Evolutionary conservation across 306 rosid species (phyloP), one percentile per base, ranked within the genome.

Genomic region (Rubus idaeus): DNA sequence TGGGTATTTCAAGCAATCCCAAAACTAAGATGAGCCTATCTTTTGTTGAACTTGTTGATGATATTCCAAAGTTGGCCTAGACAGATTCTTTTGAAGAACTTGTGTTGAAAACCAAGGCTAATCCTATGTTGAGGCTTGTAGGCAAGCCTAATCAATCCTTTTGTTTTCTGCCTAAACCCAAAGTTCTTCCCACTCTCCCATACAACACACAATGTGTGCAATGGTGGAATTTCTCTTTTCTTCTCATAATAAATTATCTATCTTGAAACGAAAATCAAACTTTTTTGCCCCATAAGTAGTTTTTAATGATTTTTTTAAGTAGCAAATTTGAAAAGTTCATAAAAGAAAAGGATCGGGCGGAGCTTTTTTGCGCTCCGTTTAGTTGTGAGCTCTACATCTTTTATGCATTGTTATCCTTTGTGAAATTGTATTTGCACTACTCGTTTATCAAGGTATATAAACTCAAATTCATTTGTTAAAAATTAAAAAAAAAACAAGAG

Each of bases 11-110:
- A 63, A 14, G 45, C 3, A 62, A 26, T 35, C 67, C 11, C 16
- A 14, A 64, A 16, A 17, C 45, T 64, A 64, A 64, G 47, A 40
- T 17, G 23, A 21, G 40, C 11, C 40, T 11, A 3, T n/a, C 50
- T 71, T 5, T 10, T 1, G 51, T 56, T 41, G 62, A 40, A 16
- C 44, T 21, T 12, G 4, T 57, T 44, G 26, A 42, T 40, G 40
- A 26, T 42, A 1, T 44, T 23, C 64, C 18, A 26, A 42, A 74
- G 39, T 58, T 44, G 77, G 69, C 56, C 77, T 69, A 57, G 42
- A 45, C 68, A 61, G 58, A 60, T 30, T 49, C 70, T 26, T 17
- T 30, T 44, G 68, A 57, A 37, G 23, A 52, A 53, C 47, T 10
- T 8, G 10, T 53, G 10, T 53, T 55, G 10, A 21, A 7, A 37